Base-by-base conservation (phyloP, 768 basidiomycete genomes). In the Lentinula raphanica region DNA sequence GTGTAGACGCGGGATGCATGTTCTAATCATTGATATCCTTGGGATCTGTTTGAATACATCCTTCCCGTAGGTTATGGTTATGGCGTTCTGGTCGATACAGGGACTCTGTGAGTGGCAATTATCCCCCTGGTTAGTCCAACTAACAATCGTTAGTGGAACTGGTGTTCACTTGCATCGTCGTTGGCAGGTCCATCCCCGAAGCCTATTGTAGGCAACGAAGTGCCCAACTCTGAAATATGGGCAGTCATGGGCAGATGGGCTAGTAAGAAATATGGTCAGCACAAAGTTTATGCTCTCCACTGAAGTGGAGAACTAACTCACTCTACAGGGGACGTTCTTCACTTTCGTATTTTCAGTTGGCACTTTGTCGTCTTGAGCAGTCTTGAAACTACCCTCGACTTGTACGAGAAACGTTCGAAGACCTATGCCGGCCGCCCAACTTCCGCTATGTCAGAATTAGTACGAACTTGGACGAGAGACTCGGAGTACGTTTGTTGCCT, bases 271-370 rank as follows among this genome's bases (percentile, higher is more conserved):
- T 49, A 49, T 19, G 48, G 48, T 29, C 9, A n/a, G 48, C 27
- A 49, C 0, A 49, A n/a, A n/a, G n/a, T n/a, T n/a, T 19, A 44
- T 3, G 1, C n/a, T 28, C 31, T 49, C 2, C 19, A 44, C 17
- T 8, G 19, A 3, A 49, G 27, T 28, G 13, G 3, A 29, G 19
- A 49, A 28, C 48, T 49, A 49, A 49, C 11, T 49, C 27, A 13
- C 32, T 29, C 13, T 49, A 32, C 48, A 49, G 48, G 48, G 17
- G 48, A 49, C 12, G n/a, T 49, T 4, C 25, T 49, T 28, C 48
- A 49, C 48, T 49, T 49, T 11, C 48, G 48, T 19, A 49, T 49
- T 29, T 49, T 49, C 31, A 49, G 48, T 49, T 28, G 48, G 48
- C 48, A 49, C 29, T 49, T 49, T 21, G 19, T 49, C 29, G 48